Evolutionary conservation across 2,329 filamentous ascomycete species (phyloP).

Genomic region (Beauveria bassiana): DNA sequence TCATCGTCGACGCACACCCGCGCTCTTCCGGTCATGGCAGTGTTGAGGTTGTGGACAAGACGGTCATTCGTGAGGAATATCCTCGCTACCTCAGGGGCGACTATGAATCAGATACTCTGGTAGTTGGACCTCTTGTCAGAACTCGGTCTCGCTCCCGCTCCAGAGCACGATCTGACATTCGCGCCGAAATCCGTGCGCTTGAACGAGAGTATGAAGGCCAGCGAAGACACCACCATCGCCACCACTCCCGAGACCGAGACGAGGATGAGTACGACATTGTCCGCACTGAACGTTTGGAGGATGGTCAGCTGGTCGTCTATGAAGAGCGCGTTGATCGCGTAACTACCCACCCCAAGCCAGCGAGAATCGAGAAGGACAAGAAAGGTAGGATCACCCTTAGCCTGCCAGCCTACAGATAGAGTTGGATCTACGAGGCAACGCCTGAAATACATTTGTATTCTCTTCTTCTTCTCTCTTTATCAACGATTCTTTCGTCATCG

Average conservation of each 20-base stretch:
- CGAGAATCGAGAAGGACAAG: conserved; percentile 78
- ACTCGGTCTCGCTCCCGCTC: conserved; percentile 34
- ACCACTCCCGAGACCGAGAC: conserved; percentile 20
- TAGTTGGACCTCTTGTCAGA: conserved; percentile 31
- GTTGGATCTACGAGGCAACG: conserved; percentile 25
- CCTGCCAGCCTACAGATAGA: conserved; percentile 57
- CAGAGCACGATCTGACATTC: conserved; percentile 49
- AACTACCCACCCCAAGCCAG: conserved; percentile 43
- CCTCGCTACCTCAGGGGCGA: conserved; percentile 27
- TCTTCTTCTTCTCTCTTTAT: conserved; percentile 15
- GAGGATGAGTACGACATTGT: conserved; percentile 44
- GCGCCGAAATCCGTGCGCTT: conserved; percentile 62
- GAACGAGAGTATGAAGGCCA: conserved; percentile 48
- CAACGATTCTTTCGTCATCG: conserved; percentile 11
- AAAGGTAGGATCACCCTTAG: conserved; percentile 94
- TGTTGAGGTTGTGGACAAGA: conserved; percentile 37
- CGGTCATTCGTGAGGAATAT: conserved; percentile 42
- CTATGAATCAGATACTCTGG: conserved; percentile 23
- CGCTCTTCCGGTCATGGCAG: conserved; percentile 20
- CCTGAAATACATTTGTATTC: conserved; percentile 8
- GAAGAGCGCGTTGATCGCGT: conserved; percentile 51
- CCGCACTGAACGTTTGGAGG: conserved; percentile 47
- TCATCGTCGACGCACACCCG: conserved; percentile 27
- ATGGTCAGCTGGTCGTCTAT: conserved; percentile 57
- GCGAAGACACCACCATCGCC: conserved; percentile 17